Evolutionary conservation across 108 stramenopile species (phyloP).

Genomic region (Fragilariopsis cylindrus): DNA sequence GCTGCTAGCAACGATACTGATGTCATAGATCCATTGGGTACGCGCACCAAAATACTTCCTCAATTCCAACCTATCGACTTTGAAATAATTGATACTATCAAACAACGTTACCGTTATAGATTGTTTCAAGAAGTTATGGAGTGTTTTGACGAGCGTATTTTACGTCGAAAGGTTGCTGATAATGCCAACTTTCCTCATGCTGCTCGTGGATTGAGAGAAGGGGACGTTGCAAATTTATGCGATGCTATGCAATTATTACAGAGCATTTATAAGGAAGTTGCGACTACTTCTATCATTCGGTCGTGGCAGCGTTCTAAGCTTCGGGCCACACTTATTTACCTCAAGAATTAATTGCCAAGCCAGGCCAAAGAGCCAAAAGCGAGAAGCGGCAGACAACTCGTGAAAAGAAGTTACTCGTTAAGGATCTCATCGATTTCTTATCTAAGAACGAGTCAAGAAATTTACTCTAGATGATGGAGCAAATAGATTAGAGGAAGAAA

Average conservation of each 20-base stretch:
- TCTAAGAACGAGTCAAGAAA: slow-evolving; percentile 10
- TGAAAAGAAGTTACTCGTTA: slow-evolving; percentile 28
- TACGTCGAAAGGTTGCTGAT: slow-evolving; percentile 19
- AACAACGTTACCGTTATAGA: slow-evolving; percentile 27
- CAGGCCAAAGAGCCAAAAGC: slow-evolving; percentile 21
- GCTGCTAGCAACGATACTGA: neutral
- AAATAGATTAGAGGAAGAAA: slow-evolving; percentile 23
- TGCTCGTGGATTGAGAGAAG: slow-evolving; percentile 25
- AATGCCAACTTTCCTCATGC: slow-evolving; percentile 17
- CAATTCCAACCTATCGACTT: slow-evolving; percentile 25
- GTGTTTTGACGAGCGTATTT: slow-evolving; percentile 19
- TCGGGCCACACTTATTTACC: slow-evolving; percentile 12
- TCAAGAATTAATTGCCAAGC: slow-evolving; percentile 4
- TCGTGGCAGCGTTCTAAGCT: slow-evolving; percentile 31
- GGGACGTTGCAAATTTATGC: slow-evolving; percentile 14
- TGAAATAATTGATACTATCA: slow-evolving; percentile 32
- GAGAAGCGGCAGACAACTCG: slow-evolving; percentile 30
- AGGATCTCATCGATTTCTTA: slow-evolving; percentile 22
- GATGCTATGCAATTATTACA: slow-evolving; percentile 27
- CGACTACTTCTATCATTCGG: slow-evolving; percentile 18
- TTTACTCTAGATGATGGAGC: slow-evolving; percentile 5
- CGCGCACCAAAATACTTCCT: neutral
- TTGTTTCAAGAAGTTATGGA: slow-evolving; percentile 36
- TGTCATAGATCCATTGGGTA: neutral
- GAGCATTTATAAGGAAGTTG: slow-evolving; percentile 26